Base-by-base conservation (phyloP, 345 rosid species). In the Mangifera indica region DNA sequence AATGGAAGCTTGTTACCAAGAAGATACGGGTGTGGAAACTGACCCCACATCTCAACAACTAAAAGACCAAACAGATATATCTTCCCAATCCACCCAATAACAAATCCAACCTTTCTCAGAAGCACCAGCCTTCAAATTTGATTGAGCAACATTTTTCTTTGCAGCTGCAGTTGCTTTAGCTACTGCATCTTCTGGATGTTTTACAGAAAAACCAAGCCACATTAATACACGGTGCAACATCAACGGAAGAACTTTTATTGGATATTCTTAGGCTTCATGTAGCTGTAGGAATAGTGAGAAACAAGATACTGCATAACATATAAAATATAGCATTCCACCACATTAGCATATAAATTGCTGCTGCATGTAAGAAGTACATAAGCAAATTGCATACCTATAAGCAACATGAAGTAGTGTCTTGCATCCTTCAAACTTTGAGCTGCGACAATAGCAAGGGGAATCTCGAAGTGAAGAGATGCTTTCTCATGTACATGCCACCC, bases 401-500 rank as follows among this genome's bases (percentile, higher is more conserved):
- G 89, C 52, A 95, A 85, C 71, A 89, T 52, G 72, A 87, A 91
- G 83, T 88, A 92, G 42, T 92, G 98, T 72, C 78, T 86, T n/a
- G 99, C 93, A 71, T 95, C 96, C 73, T 89, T 96, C 51, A 82
- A 69, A 79, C 88, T 91, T 61, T 89, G 84, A 14, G 78, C 89
- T 11, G 97, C 96, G 72, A 85, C 82, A 61, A 91, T 72, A 52
- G 94, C 92, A 20, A 95, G 87, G 20, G 96, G 97, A 67, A 95
- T 85, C 14, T 87, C 82, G 79, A 92, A 90, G 76, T 95, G 98
- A 69, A 95, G 93, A 4, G 98, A 89, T 42, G 98, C 99, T 81
- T 95, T 95, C 79, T 92, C 99, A 58, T 95, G 98, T 54, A 92
- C 94, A 80, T 95, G 99, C 99, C 99, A 95, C 72, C 99, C 99